Conservation (phyloP, 2,329 filamentous ascomycete genomes). For the Botrytis tulipae region DNA sequence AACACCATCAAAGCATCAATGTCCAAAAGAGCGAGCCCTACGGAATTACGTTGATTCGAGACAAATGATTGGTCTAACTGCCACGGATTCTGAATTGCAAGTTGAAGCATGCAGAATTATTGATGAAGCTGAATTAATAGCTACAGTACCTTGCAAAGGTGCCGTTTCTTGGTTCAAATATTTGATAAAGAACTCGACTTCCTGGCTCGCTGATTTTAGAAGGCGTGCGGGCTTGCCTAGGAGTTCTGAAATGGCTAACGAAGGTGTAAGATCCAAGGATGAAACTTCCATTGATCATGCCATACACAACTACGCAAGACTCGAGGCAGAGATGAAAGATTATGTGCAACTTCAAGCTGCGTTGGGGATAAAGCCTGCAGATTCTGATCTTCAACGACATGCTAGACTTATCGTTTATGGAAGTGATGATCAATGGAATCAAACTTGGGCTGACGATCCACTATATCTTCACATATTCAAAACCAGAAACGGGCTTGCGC, state of each 20-base stretch:
- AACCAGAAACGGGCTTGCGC: constrained; percentile 32
- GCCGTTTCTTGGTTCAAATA: constrained; percentile 56
- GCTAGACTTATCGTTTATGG: constrained; percentile 62
- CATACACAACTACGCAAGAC: constrained; percentile 53
- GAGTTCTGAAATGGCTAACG: constrained; percentile 53
- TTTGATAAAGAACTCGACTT: constrained; percentile 48
- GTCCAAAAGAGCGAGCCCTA: constrained; percentile 31
- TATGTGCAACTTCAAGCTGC: constrained; percentile 49
- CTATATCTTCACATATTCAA: constrained; percentile 55
- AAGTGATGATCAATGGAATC: constrained; percentile 62
- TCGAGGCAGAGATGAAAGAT: constrained; percentile 56
- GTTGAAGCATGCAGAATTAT: constrained; percentile 58
- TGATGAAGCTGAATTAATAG: constrained; percentile 51
- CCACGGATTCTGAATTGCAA: constrained; percentile 60
- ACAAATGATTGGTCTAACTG: constrained; percentile 52
- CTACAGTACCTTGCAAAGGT: constrained; percentile 31
- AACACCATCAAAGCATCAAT: constrained; percentile 14
- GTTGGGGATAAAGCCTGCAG: constrained; percentile 49
- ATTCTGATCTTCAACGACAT: constrained; percentile 55
- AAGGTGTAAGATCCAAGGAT: constrained; percentile 51
- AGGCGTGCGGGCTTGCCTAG: constrained; percentile 56
- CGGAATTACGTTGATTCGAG: constrained; percentile 30
- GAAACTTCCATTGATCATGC: constrained; percentile 57
- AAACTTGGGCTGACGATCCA: constrained; percentile 58
- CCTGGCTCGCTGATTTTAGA: constrained; percentile 57